Base-by-base conservation (phyloP, 2,329 filamentous ascomycete species). In the Apiospora kogelbergensis region DNA sequence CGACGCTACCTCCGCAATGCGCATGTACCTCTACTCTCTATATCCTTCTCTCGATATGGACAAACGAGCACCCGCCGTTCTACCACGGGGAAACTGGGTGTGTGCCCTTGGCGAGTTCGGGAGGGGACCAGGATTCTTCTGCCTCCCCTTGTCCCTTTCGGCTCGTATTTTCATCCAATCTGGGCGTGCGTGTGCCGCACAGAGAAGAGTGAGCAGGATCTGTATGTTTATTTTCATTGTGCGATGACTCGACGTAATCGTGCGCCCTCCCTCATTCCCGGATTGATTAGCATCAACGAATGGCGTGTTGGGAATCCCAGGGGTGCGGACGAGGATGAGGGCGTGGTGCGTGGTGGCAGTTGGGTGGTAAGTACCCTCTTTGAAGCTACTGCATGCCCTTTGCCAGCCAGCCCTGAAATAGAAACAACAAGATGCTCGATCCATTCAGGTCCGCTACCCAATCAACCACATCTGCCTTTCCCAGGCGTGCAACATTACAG, bases 381-480 rank as follows among this genome's bases (percentile, higher is more conserved):
- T n/a, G 53, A 33, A 60, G 53, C 53, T 60, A 60, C 53, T 60
- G 53, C 53, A 33, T 9, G 53, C 53, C 30, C 53, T 60, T 60
- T 37, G 37, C 53, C 53, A 60, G 30, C 30, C 53, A 60, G 53
- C 30, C 53, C 53, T 60, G 53, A 37, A 37, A 60, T 60, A 60
- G 53, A 37, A 60, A 60, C 53, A 60, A 5, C 48, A 22, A 30
- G 53, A 37, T n/a, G 30, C 17, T 17, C 17, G 53, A 33, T 57
- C 48, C 48, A 60, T 37, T 30, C 17, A 37, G 53, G 20, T 15
- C 10, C 40, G 40, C 37, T 37, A 60, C 30, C 17, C 30, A 37
- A 60, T 60, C 53, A 60, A n/a, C 42, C 17, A 20, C 30, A 37
- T 53, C 7, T 37, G 30, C 26, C 15, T 37, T 37, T 60, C n/a